Evolutionary conservation across 257 asterid genomes (phyloP).

Genomic region (Cinchona pubescens): DNA sequence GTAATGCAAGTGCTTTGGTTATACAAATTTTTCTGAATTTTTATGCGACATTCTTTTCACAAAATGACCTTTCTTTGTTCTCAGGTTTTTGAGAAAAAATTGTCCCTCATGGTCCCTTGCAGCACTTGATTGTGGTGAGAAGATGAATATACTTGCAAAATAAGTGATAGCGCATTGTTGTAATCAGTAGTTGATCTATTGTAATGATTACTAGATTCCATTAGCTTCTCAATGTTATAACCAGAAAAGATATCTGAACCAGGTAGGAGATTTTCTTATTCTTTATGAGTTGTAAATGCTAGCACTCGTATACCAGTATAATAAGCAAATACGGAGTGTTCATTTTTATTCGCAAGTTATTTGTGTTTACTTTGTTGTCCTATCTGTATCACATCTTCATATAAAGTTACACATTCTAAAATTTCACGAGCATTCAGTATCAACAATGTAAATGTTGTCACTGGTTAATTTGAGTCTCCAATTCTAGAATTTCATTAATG

Average conservation of each 20-base stretch:
- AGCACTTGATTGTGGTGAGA: constrained; percentile 28
- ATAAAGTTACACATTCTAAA: no score
- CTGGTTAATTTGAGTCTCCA: no score
- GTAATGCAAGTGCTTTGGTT: constrained; percentile 39
- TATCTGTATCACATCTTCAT: no score
- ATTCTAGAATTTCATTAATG: no score
- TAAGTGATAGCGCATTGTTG: not conserved
- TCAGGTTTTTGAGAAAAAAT: constrained; percentile 50
- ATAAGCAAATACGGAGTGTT: not conserved
- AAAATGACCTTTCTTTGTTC: constrained; percentile 10
- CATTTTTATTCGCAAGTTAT: not conserved
- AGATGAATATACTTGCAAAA: constrained; percentile 3
- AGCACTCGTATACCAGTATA: not conserved
- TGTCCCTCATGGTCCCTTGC: constrained; percentile 43
- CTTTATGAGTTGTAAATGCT: not conserved
- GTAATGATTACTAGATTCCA: not conserved
- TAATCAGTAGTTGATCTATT: not conserved
- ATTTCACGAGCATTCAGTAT: no score
- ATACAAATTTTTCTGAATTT: not conserved
- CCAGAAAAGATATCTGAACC: not conserved
- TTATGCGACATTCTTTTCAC: not conserved
- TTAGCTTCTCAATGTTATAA: not conserved
- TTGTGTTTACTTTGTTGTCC: no score
- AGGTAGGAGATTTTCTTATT: not conserved
- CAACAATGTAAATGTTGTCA: no score